Evolutionary conservation across 225 moss, liverwort and hornwort species (phyloP), one percentile per base, ranked within the genome.

Genomic region (Rhytidiadelphus loreus): DNA sequence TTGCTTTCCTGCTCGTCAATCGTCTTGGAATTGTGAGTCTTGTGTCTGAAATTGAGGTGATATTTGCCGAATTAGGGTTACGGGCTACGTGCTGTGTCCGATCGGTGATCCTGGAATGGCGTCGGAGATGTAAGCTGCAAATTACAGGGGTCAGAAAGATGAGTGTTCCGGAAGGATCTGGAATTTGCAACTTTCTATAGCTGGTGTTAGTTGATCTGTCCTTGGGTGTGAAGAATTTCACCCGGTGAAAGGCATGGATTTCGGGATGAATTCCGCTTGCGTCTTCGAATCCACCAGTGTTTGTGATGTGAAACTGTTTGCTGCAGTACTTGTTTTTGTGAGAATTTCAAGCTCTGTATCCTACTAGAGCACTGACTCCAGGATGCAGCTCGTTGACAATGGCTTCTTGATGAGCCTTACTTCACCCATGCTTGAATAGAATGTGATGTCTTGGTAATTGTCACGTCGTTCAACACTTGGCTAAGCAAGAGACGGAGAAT

Each of bases 1-100:
- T 62, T 8, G 46, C 69, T 57, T 39, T 28, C 26, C 79, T 79
- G 79, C 43, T 71, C 53, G 80, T 74, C 66, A 32, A 62, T 63
- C 12, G 19, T 48, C 62, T 81, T 75, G 33, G 18, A 83, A 50
- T 28, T 57, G 55, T n/a, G 80, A 58, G 66, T 65, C 82, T 77
- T 52, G 28, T 68, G 71, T 86, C 66, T 86, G 73, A 56, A 85
- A 22, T 85, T 39, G 48, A 17, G 83, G 35, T 83, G 62, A 48
- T 63, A 21, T n/a, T 63, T 89, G 55, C 50, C 64, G 56, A 64
- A 77, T 92, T 89, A 89, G 89, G 90, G 90, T 81, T 87, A 57
- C 50, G 55, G 16, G 81, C 50, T 66, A 46, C n/a, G 77, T n/a
- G 55, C 25, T 56, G 16, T 25, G n/a, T 55, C 24, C 77, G 24